These are phyloP conservation scores for Pholiota conissans DNA, from an alignment of 768 basidiomycete species.

Conservation along the genomic window DNA sequence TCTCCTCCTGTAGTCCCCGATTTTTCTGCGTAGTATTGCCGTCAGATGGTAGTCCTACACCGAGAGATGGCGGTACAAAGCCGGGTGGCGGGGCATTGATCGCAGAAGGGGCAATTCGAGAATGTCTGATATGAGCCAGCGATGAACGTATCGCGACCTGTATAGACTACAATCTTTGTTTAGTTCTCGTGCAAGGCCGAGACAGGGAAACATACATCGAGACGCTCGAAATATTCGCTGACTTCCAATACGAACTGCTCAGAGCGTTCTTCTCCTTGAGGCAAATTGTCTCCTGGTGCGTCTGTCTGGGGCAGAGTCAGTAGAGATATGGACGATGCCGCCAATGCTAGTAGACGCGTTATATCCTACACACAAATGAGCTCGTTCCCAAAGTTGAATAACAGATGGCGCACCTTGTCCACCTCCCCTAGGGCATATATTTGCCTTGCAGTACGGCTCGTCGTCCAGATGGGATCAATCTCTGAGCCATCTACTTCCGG, in stretches of 20 bases:
- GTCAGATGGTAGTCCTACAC: slow-evolving; percentile 66
- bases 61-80: slow-evolving; percentile 77
- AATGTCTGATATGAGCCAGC: slow-evolving; percentile 77
- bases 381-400: not conserved
- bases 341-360: slow-evolving; percentile 69
- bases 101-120: slow-evolving; percentile 85
- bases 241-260: slow-evolving; percentile 86
- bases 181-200: not conserved
- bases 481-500: slow-evolving; percentile 39
- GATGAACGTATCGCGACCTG: slow-evolving; percentile 76
- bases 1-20: slow-evolving; percentile 76
- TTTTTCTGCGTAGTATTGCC: slow-evolving; percentile 35
- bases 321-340: slow-evolving; percentile 76
- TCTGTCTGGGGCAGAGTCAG: slow-evolving; percentile 86
- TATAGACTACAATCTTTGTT: slow-evolving; percentile 51
- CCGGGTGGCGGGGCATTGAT: slow-evolving; percentile 75
- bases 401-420: slow-evolving; percentile 57
- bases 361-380: slow-evolving; percentile 57
- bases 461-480: slow-evolving; percentile 79
- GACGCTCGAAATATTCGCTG: slow-evolving; percentile 81
- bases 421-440: slow-evolving; percentile 80
- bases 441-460: slow-evolving; percentile 78
- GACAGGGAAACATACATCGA: slow-evolving; percentile 52
- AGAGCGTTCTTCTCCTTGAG: slow-evolving; percentile 80
- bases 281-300: slow-evolving; percentile 61